Evolutionary conservation across 768 basidiomycete species (phyloP), one percentile per base, ranked within the genome.

Genomic region (Chalciporus sphaerocephalus): DNA sequence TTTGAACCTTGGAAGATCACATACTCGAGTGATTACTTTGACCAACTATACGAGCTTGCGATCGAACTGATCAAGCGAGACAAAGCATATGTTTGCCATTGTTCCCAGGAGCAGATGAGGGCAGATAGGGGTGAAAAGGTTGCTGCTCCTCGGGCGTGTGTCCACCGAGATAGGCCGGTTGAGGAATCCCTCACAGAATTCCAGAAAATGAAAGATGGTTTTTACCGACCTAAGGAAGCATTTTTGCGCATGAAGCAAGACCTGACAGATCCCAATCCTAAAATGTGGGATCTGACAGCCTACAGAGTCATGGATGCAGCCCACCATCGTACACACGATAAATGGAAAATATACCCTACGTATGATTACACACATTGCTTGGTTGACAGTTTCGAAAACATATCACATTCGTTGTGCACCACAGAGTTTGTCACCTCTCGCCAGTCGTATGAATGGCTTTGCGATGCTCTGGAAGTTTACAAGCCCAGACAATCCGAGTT

Each of bases 301-400:
- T 99, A 98, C 64, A 85, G 96, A 21, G 91, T 98, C 13, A 75
- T 97, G 42, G 79, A 87, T 40, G 80, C 91, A 2, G 82, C 88
- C 23, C 96, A 99, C 66, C 95, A 98, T 59, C 81, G 96, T 18
- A 98, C 96, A 1, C 81, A 82, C 9, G 83, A 85, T 64, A 88
- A 86, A 59, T 99, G 96, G 96, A 89, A 79, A 60, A 92, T 99
- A 50, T 99, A 99, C 66, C 95, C 95, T 2, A 97, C 94, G 0
- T 99, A 99, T 63, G 96, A 99, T 64, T 98, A 95, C 65, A 96
- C 96, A 0, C 96, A 99, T 71, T 98, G 96, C 69, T 70, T 99
- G 42, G 89, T 91, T 44, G 96, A 99, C 78, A 97, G 94, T 59
- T 87, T 99, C 61, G 96, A 99, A 67, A 96, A 98, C 64, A 97